Evolutionary conservation across 345 rosid species (phyloP), one percentile per base, ranked within the genome.

Genomic region (Citrus hindsii): DNA sequence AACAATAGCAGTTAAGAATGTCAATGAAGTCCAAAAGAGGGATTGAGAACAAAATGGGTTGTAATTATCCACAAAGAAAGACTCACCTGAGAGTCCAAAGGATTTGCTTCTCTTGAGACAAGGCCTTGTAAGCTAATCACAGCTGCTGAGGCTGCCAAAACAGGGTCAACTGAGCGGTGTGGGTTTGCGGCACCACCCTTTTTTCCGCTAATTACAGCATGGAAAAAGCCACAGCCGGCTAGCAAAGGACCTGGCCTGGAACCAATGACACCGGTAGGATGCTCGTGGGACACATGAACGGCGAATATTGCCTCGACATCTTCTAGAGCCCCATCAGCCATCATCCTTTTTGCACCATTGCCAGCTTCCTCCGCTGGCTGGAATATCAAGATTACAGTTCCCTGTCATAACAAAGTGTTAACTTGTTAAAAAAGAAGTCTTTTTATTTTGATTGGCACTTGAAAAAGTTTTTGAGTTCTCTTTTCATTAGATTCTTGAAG

Each of bases 361-460:
- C 98, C 98, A 21, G 97, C 98, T 88, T 94, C 98, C 84, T 94
- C 98, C 6, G 98, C 97, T 2, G 98, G 97, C 78, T 94, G 98
- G 69, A 94, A 94, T n/a, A 94, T 64, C 48, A 92, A 38, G 60
- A 94, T 70, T n/a, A 92, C 94, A 0, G 98, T 94, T 75, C 98
- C 98, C 98, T 94, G 64, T 32, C n/a, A 82, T 59, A 37, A 40
- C 42, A 42, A 75, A 16, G 28, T 5, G 24, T 14, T 21, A 38
- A 73, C 4, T 60, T 74, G 32, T 69, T 55, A 69, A 32, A n/a
- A 14, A 16, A 30, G 4, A 46, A 46, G 51, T 46, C 18, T 46
- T 46, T 46, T 46, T 46, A 46, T 46, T 12, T 46, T 46, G 51
- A 13, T 53, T 53, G 58, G 58, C 58, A 18, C 7, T 53, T 18